Conservation (phyloP, 1,139 yeast species). For the Yamadazyma conglobata region DNA sequence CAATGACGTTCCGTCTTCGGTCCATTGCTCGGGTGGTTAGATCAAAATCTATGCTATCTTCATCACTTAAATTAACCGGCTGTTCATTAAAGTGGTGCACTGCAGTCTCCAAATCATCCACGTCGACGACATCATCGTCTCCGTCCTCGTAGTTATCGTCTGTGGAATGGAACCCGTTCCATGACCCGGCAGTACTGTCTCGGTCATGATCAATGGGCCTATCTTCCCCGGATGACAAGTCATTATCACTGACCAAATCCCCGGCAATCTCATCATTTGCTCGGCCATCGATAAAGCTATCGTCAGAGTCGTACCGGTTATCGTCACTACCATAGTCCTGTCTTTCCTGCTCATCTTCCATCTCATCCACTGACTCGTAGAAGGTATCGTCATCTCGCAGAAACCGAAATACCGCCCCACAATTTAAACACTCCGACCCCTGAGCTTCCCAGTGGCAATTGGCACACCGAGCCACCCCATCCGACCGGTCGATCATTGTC, state of each 20-base stretch:
- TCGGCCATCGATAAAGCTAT: conserved; percentile 28
- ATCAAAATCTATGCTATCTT: conserved; percentile 5
- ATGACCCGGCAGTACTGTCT: conserved; percentile 1
- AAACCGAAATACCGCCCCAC: conserved; percentile 42
- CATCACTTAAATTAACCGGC: conserved; percentile 5
- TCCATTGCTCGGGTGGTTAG: conserved; percentile 5
- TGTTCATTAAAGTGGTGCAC: conserved; percentile 13
- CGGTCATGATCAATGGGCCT: background rate
- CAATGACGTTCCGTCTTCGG: conserved; percentile 2
- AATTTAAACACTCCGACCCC: conserved; percentile 53
- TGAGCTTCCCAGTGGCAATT: conserved; percentile 81
- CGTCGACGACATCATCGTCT: conserved; percentile 7
- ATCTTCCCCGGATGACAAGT: conserved; percentile 1
- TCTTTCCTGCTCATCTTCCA: conserved; percentile 21
- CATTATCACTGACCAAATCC: conserved; percentile 8
- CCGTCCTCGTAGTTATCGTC: conserved; percentile 1
- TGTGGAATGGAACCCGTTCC: conserved; percentile 1
- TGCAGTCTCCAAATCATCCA: conserved; percentile 18
- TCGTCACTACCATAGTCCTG: conserved; percentile 14
- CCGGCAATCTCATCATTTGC: conserved; percentile 12
- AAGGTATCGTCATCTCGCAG: conserved; percentile 17
- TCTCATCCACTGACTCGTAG: conserved; percentile 25
- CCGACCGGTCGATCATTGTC: conserved; percentile 58
- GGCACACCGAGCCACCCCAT: conserved; percentile 78
- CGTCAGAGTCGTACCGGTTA: conserved; percentile 26